A percentile compares a stretch with the other conserved stretches of the same genome.
Evolutionary conservation across 176 grass and related monocot genomes (phyloP).

Genomic region (Triticum turgidum): DNA sequence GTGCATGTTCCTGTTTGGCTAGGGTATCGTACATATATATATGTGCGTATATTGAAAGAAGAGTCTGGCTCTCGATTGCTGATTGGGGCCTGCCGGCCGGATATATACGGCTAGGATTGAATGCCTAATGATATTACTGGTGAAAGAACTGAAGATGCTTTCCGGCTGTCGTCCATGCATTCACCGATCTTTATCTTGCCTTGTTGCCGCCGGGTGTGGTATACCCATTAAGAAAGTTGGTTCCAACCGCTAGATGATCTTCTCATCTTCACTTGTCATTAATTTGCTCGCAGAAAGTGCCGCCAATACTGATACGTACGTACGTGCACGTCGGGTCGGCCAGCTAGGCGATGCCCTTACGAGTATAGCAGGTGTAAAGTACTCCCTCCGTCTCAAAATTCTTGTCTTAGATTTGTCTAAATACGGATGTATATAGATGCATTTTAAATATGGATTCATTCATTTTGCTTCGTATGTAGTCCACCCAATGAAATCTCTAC

Average conservation of each 20-base stretch:
- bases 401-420: too few species aligned
- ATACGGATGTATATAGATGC: too few species aligned
- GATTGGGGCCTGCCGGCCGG: not conserved
- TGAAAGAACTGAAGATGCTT: constrained; percentile 8
- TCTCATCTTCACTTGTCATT: not conserved
- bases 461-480: too few species aligned
- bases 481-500: too few species aligned
- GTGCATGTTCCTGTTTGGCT: not conserved
- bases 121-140: constrained; percentile 1
- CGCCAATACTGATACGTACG: not conserved
- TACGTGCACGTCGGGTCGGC: not conserved
- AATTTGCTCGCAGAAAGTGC: not conserved
- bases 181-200: not conserved
- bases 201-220: too few species aligned
- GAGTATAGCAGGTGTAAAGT: too few species aligned
- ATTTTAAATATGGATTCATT: too few species aligned
- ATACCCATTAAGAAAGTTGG: not conserved
- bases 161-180: constrained; percentile 7
- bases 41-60: not conserved
- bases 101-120: not conserved
- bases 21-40: not conserved
- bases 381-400: too few species aligned
- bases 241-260: not conserved
- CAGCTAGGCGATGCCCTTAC: too few species aligned
- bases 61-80: not conserved